These are phyloP conservation scores for Anthracocystis setariae DNA, from an alignment of 1,284 basidiomycete genomes.

Conservation along the genomic window DNA sequence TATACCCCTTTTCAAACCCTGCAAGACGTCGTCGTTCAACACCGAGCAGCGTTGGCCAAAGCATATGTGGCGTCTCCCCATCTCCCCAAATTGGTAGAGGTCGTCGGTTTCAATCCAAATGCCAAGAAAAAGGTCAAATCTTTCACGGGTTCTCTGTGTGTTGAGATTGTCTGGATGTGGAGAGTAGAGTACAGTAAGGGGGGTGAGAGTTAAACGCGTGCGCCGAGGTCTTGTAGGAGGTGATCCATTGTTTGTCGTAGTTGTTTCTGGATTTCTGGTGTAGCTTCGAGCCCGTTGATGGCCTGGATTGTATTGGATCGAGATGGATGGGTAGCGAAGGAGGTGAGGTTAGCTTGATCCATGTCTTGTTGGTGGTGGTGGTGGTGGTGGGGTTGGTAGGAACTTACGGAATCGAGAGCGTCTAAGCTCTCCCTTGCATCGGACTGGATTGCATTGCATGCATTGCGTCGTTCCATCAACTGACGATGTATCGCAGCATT, in stretches of 20 bases:
- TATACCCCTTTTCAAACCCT: too few relatives aligned
- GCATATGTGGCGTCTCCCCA: too few relatives aligned
- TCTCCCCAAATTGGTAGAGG: too few relatives aligned
- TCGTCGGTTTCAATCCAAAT: too few relatives aligned
- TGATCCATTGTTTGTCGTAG: constrained; percentile 49
- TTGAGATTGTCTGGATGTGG: neutral
- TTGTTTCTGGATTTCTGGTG: constrained; percentile 45
- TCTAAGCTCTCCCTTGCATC: constrained; percentile 32
- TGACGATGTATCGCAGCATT: constrained; percentile 18
- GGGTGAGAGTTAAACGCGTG: constrained; percentile 24
- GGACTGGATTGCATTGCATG: constrained; percentile 14
- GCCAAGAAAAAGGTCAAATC: too few relatives aligned
- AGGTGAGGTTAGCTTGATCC: too few relatives aligned
- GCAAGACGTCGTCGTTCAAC: too few relatives aligned
- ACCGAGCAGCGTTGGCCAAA: too few relatives aligned
- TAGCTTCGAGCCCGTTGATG: constrained; percentile 41
- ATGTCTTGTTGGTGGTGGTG: neutral
- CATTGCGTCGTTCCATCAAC: constrained; percentile 7
- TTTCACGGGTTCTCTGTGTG: too few relatives aligned
- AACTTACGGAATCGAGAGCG: constrained; percentile 42
- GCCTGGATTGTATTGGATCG: constrained; percentile 34
- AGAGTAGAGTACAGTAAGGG: neutral
- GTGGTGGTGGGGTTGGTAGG: neutral
- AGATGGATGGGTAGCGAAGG: neutral
- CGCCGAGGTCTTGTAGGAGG: constrained; percentile 45